These are phyloP conservation scores for Globisporangium ultimum DNA, from an alignment of 352 stramenopile species.

Conservation along the genomic window DNA sequence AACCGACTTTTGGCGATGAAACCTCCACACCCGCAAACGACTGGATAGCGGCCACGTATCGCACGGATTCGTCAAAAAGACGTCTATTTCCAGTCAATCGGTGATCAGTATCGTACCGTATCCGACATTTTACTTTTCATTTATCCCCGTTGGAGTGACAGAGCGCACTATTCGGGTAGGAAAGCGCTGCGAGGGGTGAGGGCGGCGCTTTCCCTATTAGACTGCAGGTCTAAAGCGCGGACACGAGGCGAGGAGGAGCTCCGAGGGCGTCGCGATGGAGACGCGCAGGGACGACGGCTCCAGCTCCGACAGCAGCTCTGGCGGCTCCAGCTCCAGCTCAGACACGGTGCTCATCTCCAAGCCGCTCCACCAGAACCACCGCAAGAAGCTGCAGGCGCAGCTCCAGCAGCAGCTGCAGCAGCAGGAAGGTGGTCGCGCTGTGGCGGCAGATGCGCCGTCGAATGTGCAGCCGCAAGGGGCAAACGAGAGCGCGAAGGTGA, in stretches of 20 bases:
- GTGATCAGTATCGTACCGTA: neutral
- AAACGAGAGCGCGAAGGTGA: neutral
- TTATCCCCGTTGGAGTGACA: slow-evolving; percentile 8
- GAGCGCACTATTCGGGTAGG: no score
- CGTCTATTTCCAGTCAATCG: neutral
- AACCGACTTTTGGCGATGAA: neutral
- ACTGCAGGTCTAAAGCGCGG: no score
- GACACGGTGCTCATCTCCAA: slow-evolving; percentile 77
- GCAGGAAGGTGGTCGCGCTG: slow-evolving; percentile 7
- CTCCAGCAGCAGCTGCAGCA: slow-evolving; percentile 52
- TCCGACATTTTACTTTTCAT: slow-evolving; percentile 1
- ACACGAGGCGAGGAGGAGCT: no score
- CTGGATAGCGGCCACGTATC: slow-evolving; percentile 2
- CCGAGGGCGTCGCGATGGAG: slow-evolving; percentile 7
- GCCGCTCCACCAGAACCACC: slow-evolving; percentile 53
- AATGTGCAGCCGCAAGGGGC: no score
- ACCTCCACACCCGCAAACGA: slow-evolving; percentile 6
- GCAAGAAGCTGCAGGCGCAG: slow-evolving; percentile 57
- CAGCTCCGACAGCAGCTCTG: slow-evolving; percentile 54
- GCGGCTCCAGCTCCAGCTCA: slow-evolving; percentile 61
- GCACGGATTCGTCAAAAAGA: neutral
- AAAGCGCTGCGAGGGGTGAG: no score
- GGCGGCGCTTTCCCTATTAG: no score
- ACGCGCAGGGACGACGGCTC: slow-evolving; percentile 5
- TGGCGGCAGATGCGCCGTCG: neutral